Percentiles rank a stretch among this genome's conserved stretches.
These are phyloP conservation scores for Xylaria intraflava DNA, from an alignment of 495 filamentous ascomycete genomes.

Conservation along the genomic window DNA sequence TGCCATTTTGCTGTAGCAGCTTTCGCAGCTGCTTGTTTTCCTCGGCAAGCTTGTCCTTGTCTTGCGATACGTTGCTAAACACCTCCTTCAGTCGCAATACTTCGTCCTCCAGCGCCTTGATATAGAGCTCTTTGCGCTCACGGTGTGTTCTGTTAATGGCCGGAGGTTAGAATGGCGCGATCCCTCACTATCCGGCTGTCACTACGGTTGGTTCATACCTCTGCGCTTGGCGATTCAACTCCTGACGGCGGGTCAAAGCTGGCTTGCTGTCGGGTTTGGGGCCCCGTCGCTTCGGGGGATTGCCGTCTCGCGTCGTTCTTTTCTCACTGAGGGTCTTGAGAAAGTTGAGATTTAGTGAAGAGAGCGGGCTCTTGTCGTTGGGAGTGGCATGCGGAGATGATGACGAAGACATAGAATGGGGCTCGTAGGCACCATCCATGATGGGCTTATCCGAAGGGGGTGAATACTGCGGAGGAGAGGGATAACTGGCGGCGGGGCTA, in stretches of 20 bases:
- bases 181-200: not conserved
- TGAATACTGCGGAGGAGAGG: conserved; percentile 34
- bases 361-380: conserved; percentile 47
- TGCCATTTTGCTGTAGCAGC: conserved; percentile 66
- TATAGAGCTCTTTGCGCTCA: conserved; percentile 93
- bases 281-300: conserved; percentile 80
- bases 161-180: conserved; percentile 8
- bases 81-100: conserved; percentile 64
- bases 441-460: conserved; percentile 30
- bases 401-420: conserved; percentile 37
- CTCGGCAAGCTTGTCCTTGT: conserved; percentile 58
- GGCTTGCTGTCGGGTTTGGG: conserved; percentile 97
- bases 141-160: conserved; percentile 65
- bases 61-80: conserved; percentile 53
- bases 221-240: conserved; percentile 92
- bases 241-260: conserved; percentile 85
- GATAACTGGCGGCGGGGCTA: conserved; percentile 29
- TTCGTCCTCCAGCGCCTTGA: conserved; percentile 87
- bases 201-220: conserved; percentile 48
- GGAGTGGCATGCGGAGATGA: conserved; percentile 31
- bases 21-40: conserved; percentile 75
- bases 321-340: conserved; percentile 57
- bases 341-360: conserved; percentile 48
- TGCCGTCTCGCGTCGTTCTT: conserved; percentile 67
- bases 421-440: conserved; percentile 28